These are phyloP conservation scores for Blastocladiella emersonii DNA, from an alignment of 371 early-diverging fungal species.

Conservation along the genomic window DNA sequence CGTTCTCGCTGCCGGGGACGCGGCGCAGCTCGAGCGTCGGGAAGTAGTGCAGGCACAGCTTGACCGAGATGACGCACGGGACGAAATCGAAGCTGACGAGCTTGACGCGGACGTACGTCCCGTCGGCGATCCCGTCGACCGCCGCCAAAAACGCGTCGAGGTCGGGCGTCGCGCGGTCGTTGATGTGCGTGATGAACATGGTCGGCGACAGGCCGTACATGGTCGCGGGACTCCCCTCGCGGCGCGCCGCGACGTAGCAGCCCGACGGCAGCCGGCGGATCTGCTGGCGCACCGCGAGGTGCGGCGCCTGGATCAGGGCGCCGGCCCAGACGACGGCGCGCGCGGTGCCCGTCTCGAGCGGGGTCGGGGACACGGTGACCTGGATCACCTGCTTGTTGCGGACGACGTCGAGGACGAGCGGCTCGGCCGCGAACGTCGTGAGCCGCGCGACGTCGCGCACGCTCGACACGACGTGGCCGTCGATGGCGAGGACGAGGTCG, in stretches of 20 bases:
- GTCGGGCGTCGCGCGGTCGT: slow-evolving; percentile 40
- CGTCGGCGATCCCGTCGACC: slow-evolving; percentile 46
- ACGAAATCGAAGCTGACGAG: slow-evolving; percentile 22
- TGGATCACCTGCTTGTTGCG: slow-evolving; percentile 48
- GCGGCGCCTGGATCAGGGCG: slow-evolving; percentile 64
- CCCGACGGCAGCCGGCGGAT: slow-evolving; percentile 51
- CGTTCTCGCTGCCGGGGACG: background rate
- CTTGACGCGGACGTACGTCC: slow-evolving; percentile 69
- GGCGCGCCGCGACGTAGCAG: slow-evolving; percentile 55
- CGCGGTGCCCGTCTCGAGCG: slow-evolving; percentile 29
- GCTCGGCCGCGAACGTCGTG: slow-evolving; percentile 16
- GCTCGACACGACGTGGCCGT: slow-evolving; percentile 49
- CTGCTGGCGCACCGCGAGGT: slow-evolving; percentile 67
- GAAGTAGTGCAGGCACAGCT: background rate
- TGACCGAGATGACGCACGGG: background rate
- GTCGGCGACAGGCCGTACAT: slow-evolving; percentile 59
- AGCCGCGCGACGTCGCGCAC: slow-evolving; percentile 57
- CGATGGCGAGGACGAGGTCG: slow-evolving; percentile 69
- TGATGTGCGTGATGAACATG: slow-evolving; percentile 61
- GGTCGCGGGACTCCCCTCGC: slow-evolving; percentile 64
- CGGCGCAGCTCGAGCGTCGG: background rate
- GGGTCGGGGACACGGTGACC: slow-evolving; percentile 25
- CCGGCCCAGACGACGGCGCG: slow-evolving; percentile 72
- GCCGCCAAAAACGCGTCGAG: slow-evolving; percentile 46
- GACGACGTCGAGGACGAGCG: slow-evolving; percentile 41